phyloP scores from a whole-genome alignment of 139 green algal genomes.

The Chlorella sp. region DNA sequence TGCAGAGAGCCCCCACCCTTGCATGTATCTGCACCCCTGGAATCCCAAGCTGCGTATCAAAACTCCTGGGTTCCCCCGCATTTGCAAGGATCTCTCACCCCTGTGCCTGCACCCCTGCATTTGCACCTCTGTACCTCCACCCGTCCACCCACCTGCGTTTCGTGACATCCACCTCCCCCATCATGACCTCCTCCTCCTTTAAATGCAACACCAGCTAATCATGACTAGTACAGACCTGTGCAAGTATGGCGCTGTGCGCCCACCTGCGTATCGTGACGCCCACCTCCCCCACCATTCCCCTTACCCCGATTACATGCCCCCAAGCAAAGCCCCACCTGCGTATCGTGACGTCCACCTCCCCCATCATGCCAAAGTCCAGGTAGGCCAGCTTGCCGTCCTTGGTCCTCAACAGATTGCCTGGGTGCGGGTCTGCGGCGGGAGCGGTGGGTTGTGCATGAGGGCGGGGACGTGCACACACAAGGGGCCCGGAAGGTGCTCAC shows the following conservation, averaged over 20 bases:
- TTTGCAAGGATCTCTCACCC: background rate
- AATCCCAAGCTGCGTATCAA: too few relatives aligned
- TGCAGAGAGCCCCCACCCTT: too few relatives aligned
- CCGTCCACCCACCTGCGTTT: too few relatives aligned
- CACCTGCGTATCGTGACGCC: background rate
- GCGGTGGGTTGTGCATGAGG: background rate
- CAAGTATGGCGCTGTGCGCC: too few relatives aligned
- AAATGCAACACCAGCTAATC: too few relatives aligned
- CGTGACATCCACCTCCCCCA: too few relatives aligned
- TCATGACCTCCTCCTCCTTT: too few relatives aligned
- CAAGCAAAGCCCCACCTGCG: slow-evolving; percentile 24
- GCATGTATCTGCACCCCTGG: too few relatives aligned
- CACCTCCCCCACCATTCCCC: background rate
- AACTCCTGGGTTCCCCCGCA: too few relatives aligned
- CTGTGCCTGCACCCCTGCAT: background rate
- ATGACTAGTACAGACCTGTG: too few relatives aligned
- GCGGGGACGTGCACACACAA: too few relatives aligned
- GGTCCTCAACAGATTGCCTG: slow-evolving; percentile 70
- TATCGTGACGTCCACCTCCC: slow-evolving; percentile 61
- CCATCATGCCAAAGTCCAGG: slow-evolving; percentile 92
- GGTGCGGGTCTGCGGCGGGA: slow-evolving; percentile 80
- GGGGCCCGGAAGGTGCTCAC: too few relatives aligned
- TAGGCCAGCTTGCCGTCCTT: slow-evolving; percentile 60
- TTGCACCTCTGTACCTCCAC: background rate
- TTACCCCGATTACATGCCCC: background rate